These are phyloP conservation scores for Chalciporus sphaerocephalus DNA, from an alignment of 768 basidiomycete genomes.

Conservation along the genomic window DNA sequence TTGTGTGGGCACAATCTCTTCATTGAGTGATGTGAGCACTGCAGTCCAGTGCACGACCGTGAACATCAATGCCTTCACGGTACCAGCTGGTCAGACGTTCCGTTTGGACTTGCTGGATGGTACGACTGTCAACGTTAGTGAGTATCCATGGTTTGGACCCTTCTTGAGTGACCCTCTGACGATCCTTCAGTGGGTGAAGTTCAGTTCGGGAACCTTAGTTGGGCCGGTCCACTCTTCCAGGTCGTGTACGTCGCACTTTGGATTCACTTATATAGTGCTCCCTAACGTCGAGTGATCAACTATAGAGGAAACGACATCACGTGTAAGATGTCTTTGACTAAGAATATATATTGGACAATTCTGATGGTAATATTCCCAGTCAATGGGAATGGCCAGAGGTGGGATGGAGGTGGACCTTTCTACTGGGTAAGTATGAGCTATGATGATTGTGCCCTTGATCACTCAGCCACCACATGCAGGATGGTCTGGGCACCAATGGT, in stretches of 20 bases:
- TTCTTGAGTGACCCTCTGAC: neutral
- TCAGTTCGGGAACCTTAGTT: conserved; percentile 47
- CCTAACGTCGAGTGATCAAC: neutral
- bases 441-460: neutral
- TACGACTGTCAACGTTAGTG: conserved; percentile 57
- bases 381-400: conserved; percentile 40
- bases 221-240: conserved; percentile 53
- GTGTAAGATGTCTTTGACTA: conserved; percentile 34
- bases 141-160: conserved; percentile 16
- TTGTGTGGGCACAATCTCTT: conserved; percentile 54
- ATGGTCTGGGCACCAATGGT: conserved; percentile 19
- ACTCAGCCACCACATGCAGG: conserved; percentile 14
- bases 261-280: neutral
- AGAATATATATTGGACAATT: neutral
- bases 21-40: conserved; percentile 44
- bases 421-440: conserved; percentile 36
- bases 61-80: conserved; percentile 53
- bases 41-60: conserved; percentile 57
- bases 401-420: conserved; percentile 41
- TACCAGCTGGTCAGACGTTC: conserved; percentile 51
- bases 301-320: conserved; percentile 45
- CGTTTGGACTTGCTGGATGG: conserved; percentile 42
- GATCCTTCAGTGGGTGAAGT: conserved; percentile 50
- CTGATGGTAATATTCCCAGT: conserved; percentile 10
- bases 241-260: conserved; percentile 36